phyloP scores from a whole-genome alignment of 2,329 filamentous ascomycete species.

The Nemania sp. region DNA sequence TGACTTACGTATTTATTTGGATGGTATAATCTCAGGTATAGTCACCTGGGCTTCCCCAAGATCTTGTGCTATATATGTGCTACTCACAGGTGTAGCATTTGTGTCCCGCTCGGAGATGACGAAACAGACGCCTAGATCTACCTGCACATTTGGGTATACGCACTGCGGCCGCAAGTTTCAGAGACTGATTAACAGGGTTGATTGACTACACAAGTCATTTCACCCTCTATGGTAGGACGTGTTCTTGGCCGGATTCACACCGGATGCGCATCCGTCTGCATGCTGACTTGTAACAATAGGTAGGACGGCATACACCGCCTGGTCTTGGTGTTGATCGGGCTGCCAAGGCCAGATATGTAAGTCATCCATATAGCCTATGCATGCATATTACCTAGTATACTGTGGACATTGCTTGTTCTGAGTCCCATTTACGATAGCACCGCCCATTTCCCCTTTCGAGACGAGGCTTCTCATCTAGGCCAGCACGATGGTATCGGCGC shows the following conservation, averaged over 20 bases:
- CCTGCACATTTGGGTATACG: not conserved
- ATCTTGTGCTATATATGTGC: not conserved
- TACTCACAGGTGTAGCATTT: not conserved
- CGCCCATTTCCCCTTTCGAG: not conserved
- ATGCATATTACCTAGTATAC: conserved; percentile 20
- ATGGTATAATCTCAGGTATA: too few species aligned
- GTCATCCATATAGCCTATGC: conserved; percentile 13
- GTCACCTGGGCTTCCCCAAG: too few species aligned
- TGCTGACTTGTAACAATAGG: not conserved
- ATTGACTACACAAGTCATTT: conserved; percentile 3
- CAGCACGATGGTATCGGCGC: conserved; percentile 9
- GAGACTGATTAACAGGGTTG: not conserved
- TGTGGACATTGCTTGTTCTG: conserved; percentile 9
- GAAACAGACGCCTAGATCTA: not conserved
- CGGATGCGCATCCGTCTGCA: conserved; percentile 11
- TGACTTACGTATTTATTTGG: too few species aligned
- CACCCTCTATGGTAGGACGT: conserved; percentile 8
- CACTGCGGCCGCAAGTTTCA: not conserved
- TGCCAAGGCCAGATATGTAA: conserved; percentile 18
- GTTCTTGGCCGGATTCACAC: conserved; percentile 19
- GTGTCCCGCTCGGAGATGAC: not conserved
- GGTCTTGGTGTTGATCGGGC: not conserved
- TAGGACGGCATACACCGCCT: conserved; percentile 25
- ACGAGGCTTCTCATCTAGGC: conserved; percentile 11
- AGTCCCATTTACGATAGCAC: not conserved